Evolutionary conservation across 352 stramenopile species (phyloP), one percentile per base, ranked within the genome.

Genomic region (Pythium insidiosum): DNA sequence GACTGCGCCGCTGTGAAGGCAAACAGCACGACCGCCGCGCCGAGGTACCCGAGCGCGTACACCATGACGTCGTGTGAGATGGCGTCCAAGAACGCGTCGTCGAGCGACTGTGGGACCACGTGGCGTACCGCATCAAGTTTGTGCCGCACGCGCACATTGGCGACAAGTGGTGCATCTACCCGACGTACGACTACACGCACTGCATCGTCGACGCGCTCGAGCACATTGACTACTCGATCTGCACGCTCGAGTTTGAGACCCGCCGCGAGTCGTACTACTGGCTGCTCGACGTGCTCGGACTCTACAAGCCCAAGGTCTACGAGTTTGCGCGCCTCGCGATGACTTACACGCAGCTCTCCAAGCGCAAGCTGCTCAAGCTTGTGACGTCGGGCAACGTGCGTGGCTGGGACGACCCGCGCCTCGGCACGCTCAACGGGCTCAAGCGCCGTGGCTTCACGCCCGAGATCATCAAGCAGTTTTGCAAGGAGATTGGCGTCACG

Each of bases 141-240:
- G 89, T 96, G 35, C 63, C 89, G 33, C 97, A 99, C 69, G 96
- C 96, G 37, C 94, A 98, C 73, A 91, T 96, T 30, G 97, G 96
- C 28, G 79, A 97, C 51, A 91, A 91, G 51, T 99, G 97, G 96
- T 99, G 96, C 66, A 98, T 99, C 63, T 99, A 99, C 72, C 97
- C 97, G 9, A 97, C 95, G 5, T 99, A 99, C 68, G 97, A 99
- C 76, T 99, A 97, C 66, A 99, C 96, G 50, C 97, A 99, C 76
- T 98, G 96, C 68, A 97, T 99, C 57, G 76, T 92, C 28, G 94
- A 98, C 59, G 95, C 94, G 22, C 68, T 99, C 12, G 97, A 99
- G 72, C 87, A 99, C 65, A 98, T 99, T 59, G 96, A 99, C 72
- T 99, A 99, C 68, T 98, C 90, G 40, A 99, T 99, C 54, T 99